These are phyloP conservation scores for Debaryomyces prosopidis DNA, from an alignment of 805 yeast species.

Conservation along the genomic window DNA sequence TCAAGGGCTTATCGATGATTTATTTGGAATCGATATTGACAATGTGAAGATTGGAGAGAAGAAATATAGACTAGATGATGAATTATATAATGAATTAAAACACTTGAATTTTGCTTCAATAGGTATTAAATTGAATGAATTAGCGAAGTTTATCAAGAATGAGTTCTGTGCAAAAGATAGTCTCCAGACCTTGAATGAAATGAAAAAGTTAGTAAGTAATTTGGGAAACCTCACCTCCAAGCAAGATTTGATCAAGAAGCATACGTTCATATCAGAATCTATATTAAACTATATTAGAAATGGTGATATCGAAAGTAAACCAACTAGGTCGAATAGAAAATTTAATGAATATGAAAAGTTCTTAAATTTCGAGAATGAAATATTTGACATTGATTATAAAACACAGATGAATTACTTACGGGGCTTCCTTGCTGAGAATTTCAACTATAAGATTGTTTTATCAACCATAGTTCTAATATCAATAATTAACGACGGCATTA, in stretches of 20 bases:
- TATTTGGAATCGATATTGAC: slow-evolving; percentile 51
- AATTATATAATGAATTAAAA: slow-evolving; percentile 51
- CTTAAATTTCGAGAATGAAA: slow-evolving; percentile 68
- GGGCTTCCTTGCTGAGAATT: slow-evolving; percentile 42
- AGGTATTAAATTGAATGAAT: slow-evolving; percentile 67
- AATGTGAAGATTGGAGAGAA: slow-evolving; percentile 20
- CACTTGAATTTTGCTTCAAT: slow-evolving; percentile 76
- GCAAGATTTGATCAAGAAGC: slow-evolving; percentile 69
- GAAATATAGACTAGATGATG: slow-evolving; percentile 40
- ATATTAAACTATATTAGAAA: slow-evolving; percentile 49
- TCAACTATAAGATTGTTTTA: slow-evolving; percentile 44
- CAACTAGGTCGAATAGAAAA: slow-evolving; percentile 12
- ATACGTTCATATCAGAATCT: slow-evolving; percentile 71
- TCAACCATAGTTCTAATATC: slow-evolving; percentile 59
- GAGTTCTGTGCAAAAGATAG: slow-evolving; percentile 44
- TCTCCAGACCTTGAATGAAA: slow-evolving; percentile 40
- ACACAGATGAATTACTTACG: slow-evolving; percentile 23
- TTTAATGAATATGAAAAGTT: slow-evolving; percentile 42
- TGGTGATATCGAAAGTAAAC: slow-evolving; percentile 8
- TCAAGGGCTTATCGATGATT: slow-evolving; percentile 78
- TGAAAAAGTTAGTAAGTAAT: slow-evolving; percentile 69
- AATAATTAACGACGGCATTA: slow-evolving; percentile 66
- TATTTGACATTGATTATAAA: slow-evolving; percentile 48
- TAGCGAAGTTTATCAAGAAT: slow-evolving; percentile 70
- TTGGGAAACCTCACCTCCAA: slow-evolving; percentile 64